phyloP scores from a whole-genome alignment of 2,329 filamentous ascomycete species.

The Fusarium zealandicum region DNA sequence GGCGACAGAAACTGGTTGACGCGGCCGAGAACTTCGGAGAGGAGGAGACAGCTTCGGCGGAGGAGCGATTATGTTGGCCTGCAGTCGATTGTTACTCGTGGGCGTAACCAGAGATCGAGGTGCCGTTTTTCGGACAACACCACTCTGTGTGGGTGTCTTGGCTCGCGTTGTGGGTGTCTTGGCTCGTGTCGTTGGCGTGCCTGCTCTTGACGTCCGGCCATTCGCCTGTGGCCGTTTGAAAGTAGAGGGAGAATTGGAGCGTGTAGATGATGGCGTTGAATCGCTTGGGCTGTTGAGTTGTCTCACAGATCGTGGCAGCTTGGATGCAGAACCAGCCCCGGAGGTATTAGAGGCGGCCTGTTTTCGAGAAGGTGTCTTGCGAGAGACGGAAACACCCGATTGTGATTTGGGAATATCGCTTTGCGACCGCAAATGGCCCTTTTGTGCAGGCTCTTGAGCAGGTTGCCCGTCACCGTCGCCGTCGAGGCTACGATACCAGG shows the following conservation, averaged over 20 bases:
- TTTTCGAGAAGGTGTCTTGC: constrained; percentile 44
- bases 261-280: constrained; percentile 58
- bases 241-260: constrained; percentile 63
- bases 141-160: constrained; percentile 53
- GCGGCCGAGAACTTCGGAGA: constrained; percentile 81
- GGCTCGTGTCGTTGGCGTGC: constrained; percentile 48
- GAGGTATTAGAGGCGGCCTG: constrained; percentile 36
- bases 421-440: constrained; percentile 58
- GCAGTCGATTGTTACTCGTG: constrained; percentile 66
- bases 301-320: constrained; percentile 55
- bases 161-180: constrained; percentile 52
- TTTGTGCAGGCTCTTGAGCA: constrained; percentile 37
- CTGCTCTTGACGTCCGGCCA: constrained; percentile 50
- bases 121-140: constrained; percentile 49
- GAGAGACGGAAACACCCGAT: constrained; percentile 42
- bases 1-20: constrained; percentile 79
- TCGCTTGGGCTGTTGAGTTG: constrained; percentile 54
- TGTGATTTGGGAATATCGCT: constrained; percentile 64
- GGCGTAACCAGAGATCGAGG: constrained; percentile 54
- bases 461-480: constrained; percentile 34
- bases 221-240: constrained; percentile 53
- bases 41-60: constrained; percentile 78
- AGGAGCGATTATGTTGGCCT: constrained; percentile 76
- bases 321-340: constrained; percentile 48
- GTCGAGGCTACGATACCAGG: constrained; percentile 63